Evolutionary conservation across 352 stramenopile species (phyloP), one percentile per base, ranked within the genome.

Genomic region (Pythium volutum): DNA sequence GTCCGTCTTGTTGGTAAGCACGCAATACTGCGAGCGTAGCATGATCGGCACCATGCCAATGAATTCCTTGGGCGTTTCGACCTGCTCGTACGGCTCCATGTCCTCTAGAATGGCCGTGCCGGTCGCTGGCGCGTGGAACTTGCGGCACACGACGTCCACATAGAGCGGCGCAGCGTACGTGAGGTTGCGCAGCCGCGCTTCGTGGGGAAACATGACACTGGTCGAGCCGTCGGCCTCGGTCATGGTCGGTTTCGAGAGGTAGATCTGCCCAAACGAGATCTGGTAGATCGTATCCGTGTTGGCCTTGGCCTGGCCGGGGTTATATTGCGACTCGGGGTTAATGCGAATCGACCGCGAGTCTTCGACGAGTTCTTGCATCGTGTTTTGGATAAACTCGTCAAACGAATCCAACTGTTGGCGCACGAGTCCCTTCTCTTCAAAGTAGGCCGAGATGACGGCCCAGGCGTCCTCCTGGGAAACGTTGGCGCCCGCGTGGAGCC

Each of bases 341-440:
- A 99, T 97, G 49, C 91, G 85, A 70, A 99, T 99, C 55, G 96
- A 97, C 48, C 96, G 94, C 31, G 86, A 96, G 76, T 99, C 97
- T 71, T 98, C 93, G 55, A 99, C 96, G 42, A 99, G 79, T 79
- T 99, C 97, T 79, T 99, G 97, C 95, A 99, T 99, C 8, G 96
- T 99, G 77, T 99, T 99, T 84, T 99, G 95, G 69, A 99, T 98
- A 74, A 99, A 99, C 84, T 99, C 95, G 74, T 99, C 97, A 79
- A 99, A 99, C 41, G 97, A 99, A 74, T 99, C 98, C 27, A 99
- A 78, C 74, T 99, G 98, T 75, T 99, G 98, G 36, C 97, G 89
- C 46, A 99, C 98, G 8, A 99, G 88, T 2, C 98, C 98, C 69
- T 99, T 99, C 77, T 99, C 97, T 73, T 99, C 96, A 73, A 99